Base-by-base conservation (phyloP, 192 early-diverging fungal genomes). In the Phlyctochytrium arcticum region DNA sequence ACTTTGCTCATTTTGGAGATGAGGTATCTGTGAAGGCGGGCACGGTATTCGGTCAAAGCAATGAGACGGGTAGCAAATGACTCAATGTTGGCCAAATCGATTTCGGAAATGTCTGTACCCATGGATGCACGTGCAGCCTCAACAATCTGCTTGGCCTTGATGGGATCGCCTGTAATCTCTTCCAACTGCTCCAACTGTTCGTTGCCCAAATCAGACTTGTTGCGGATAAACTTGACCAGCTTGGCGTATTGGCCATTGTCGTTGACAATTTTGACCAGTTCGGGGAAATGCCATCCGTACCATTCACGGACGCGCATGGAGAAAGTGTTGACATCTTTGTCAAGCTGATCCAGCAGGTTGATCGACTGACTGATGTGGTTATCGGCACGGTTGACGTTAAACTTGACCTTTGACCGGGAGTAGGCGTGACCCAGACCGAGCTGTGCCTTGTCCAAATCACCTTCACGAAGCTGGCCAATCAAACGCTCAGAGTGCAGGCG, bases 211-310 rank as follows among this genome's bases (percentile, higher is more conserved):
- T 90, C 83, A 48, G 77, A 72, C 81, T 99, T 99, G 88, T 98
- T 96, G 76, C 88, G 85, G 74, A 99, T 93, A 31, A 89, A 73
- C 79, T 91, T 89, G 59, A 85, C 89, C 57, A 98, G 87, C 59
- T 87, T 86, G 61, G 97, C 95, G 67, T 89, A 99, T 68, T 86
- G 82, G 71, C 84, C 85, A 75, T 96, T 95, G 82, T 99, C 95
- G 64, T 78, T 81, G 65, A 96, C 87, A 68, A 99, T 93, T 80
- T 96, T 96, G 73, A 92, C 87, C 53, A 99, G 77, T 83, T 99
- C 95, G 32, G 97, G 96, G 88, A 98, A 98, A 73, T 98, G 96
- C 94, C 93, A 98, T 37, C 94, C 94, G 72, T 98, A 80, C 96
- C 96, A 98, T 79, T 98, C 96, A 89, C 96, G 92, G 69, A 88